phyloP scores from a whole-genome alignment of 78 protist species.

The Pirum gemmata region DNA sequence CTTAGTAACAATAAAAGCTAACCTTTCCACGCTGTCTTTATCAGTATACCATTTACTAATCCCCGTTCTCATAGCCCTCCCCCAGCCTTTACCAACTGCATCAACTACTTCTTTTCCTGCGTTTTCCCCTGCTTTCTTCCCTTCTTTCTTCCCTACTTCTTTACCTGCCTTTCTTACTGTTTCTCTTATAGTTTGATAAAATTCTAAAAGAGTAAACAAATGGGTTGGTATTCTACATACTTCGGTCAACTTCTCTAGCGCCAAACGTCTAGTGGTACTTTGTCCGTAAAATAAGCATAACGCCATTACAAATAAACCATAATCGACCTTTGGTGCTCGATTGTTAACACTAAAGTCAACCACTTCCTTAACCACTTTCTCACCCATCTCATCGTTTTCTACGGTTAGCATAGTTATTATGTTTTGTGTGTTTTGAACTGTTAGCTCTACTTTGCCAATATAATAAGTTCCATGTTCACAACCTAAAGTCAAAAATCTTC shows the following conservation, averaged over 20 bases:
- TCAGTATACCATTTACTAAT: slow-evolving; percentile 27
- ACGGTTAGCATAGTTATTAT: not conserved
- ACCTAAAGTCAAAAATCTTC: slow-evolving; percentile 40
- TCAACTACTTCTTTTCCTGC: not conserved
- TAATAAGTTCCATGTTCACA: slow-evolving; percentile 19
- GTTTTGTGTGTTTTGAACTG: not conserved
- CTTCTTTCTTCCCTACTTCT: slow-evolving; percentile 29
- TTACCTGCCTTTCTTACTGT: no score
- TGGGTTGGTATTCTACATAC: slow-evolving; percentile 44
- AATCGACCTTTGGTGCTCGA: slow-evolving; percentile 14
- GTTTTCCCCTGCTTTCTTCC: slow-evolving; percentile 10
- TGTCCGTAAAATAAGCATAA: not conserved
- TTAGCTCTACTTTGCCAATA: not conserved
- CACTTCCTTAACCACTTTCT: not conserved
- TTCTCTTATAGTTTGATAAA: not conserved
- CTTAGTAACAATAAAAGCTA: slow-evolving; percentile 42
- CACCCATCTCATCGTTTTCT: not conserved
- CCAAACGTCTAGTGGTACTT: not conserved
- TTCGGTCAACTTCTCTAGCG: not conserved
- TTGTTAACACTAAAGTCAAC: not conserved
- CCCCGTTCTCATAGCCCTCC: slow-evolving; percentile 24
- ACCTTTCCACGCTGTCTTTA: not conserved
- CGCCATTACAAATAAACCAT: slow-evolving; percentile 29
- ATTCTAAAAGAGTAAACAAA: slow-evolving; percentile 25
- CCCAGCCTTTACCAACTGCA: slow-evolving; percentile 41